Percentiles rank a stretch among this genome's conserved stretches.
These are phyloP conservation scores for Phytopythium boreale DNA, from an alignment of 352 stramenopile species.

Conservation along the genomic window DNA sequence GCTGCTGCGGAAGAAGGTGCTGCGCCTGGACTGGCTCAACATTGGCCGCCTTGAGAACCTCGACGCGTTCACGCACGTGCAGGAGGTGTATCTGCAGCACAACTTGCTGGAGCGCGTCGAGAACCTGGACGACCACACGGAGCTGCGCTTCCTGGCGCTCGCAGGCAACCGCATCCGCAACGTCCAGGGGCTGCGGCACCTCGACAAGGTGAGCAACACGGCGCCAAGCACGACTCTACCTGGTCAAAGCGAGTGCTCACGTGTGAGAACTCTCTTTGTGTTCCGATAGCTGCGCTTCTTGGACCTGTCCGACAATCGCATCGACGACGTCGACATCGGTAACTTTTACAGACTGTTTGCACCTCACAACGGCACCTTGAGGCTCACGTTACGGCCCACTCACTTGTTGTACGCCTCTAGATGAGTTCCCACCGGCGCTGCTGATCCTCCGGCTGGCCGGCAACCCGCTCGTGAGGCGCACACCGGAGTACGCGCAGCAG, in stretches of 20 bases:
- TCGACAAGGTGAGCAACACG: constrained; percentile 52
- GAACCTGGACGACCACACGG: constrained; percentile 50
- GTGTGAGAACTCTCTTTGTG: background rate
- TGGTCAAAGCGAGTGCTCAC: constrained; percentile 7
- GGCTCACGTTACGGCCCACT: background rate
- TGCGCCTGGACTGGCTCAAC: constrained; percentile 72
- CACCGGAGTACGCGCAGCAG: constrained; percentile 49
- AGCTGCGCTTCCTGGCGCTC: constrained; percentile 62
- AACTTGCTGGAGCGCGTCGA: constrained; percentile 67
- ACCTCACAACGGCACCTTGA: too few species aligned
- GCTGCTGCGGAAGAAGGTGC: constrained; percentile 49
- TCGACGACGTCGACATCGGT: constrained; percentile 63
- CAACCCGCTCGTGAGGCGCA: constrained; percentile 58
- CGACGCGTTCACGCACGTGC: constrained; percentile 67
- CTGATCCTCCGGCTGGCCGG: constrained; percentile 44
- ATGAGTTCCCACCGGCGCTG: constrained; percentile 55
- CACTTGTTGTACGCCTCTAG: background rate
- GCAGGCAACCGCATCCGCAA: constrained; percentile 59
- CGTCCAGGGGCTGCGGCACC: constrained; percentile 54
- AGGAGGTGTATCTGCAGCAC: constrained; percentile 77
- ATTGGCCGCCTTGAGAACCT: constrained; percentile 74
- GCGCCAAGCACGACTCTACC: too few species aligned
- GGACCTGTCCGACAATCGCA: constrained; percentile 74
- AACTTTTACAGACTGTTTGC: constrained; percentile 2
- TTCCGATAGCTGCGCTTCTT: constrained; percentile 62